These are phyloP conservation scores for Plasmodium knowlesi DNA, from an alignment of 169 alveolate genomes.

Conservation along the genomic window DNA sequence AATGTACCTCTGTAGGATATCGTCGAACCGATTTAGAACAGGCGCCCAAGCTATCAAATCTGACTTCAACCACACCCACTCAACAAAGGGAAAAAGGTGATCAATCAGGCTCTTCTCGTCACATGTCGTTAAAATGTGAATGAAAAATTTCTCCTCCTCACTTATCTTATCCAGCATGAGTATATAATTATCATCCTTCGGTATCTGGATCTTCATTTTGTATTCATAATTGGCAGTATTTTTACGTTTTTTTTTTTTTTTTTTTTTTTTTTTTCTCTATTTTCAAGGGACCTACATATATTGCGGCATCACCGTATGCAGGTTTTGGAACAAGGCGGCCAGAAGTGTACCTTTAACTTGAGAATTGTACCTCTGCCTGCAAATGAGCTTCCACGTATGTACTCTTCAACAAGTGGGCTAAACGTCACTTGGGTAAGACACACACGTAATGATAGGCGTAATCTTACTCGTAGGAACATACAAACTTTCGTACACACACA, in stretches of 20 bases:
- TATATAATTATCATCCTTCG: slow-evolving; percentile 85
- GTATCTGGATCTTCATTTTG: slow-evolving; percentile 84
- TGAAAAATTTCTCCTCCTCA: slow-evolving; percentile 82
- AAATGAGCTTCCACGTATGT: neutral
- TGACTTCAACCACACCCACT: slow-evolving; percentile 87
- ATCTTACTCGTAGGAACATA: neutral
- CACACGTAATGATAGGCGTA: neutral
- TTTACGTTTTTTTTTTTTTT: neutral
- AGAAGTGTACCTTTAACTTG: neutral
- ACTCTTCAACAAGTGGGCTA: neutral
- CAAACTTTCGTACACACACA: neutral
- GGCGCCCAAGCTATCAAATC: slow-evolving; percentile 88
- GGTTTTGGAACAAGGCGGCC: neutral
- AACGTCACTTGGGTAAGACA: neutral
- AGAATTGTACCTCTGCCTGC: neutral
- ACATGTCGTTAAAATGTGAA: slow-evolving; percentile 80
- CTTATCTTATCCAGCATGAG: slow-evolving; percentile 81
- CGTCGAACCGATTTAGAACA: slow-evolving; percentile 85
- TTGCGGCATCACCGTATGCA: neutral
- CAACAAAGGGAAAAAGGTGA: slow-evolving; percentile 83
- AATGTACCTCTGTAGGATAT: slow-evolving; percentile 76
- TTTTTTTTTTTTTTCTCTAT: neutral
- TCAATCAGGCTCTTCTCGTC: slow-evolving; percentile 66
- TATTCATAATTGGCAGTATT: slow-evolving; percentile 27
- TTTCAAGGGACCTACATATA: neutral